phyloP scores from a whole-genome alignment of 169 alveolate genomes.

The Prorocentrum cordatum region DNA sequence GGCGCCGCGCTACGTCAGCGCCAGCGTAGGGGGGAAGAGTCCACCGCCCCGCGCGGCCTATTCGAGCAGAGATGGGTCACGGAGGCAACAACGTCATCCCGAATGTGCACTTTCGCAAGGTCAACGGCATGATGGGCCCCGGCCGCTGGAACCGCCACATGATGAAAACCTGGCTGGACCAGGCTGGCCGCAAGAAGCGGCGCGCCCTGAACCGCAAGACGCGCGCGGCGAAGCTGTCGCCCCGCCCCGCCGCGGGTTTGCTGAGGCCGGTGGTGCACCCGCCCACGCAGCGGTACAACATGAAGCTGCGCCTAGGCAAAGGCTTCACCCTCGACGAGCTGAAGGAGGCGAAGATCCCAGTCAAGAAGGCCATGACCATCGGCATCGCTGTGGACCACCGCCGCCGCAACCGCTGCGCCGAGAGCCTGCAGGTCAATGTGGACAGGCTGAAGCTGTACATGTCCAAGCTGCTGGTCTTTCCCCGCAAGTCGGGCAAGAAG shows the following conservation, averaged over 20 bases:
- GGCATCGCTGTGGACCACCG: conserved; percentile 99
- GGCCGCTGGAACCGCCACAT: conserved; percentile 28
- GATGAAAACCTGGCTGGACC: conserved; percentile 34
- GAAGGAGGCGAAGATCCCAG: conserved; percentile 76
- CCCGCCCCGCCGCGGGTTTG: conserved; percentile 49
- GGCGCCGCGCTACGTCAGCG: too few species aligned
- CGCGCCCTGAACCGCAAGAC: conserved; percentile 16
- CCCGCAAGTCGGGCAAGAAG: conserved; percentile 81
- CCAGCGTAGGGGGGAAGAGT: too few species aligned
- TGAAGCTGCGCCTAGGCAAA: conserved; percentile 93
- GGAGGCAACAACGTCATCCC: conserved; percentile 57
- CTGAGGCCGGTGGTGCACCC: conserved; percentile 54
- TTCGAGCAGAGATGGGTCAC: not conserved
- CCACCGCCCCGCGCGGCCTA: too few species aligned
- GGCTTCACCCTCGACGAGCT: conserved; percentile 98
- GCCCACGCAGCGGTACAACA: conserved; percentile 80
- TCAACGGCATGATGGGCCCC: not conserved
- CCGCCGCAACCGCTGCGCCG: conserved; percentile 90
- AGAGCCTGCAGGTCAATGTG: conserved; percentile 89
- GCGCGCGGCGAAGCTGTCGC: conserved; percentile 34
- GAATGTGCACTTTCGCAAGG: conserved; percentile 65
- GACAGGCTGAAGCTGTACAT: conserved; percentile 92
- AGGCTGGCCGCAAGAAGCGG: conserved; percentile 61
- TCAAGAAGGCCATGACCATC: conserved; percentile 90
- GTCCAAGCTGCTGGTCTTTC: conserved; percentile 91